phyloP scores from a whole-genome alignment of 352 stramenopile genomes.

The Peronospora belbahrii region DNA sequence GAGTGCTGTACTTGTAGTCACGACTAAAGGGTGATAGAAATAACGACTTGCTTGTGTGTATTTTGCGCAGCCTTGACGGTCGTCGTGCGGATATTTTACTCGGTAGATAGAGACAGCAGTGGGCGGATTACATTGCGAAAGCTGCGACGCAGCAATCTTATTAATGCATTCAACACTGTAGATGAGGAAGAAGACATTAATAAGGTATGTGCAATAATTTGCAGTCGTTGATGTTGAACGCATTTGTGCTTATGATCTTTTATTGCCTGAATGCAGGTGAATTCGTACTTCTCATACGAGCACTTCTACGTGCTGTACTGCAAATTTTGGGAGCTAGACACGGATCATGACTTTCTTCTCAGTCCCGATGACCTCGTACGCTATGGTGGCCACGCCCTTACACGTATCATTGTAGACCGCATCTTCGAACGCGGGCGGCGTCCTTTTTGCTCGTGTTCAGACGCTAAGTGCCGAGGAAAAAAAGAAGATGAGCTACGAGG shows the following conservation, averaged over 20 bases:
- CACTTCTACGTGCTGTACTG: conserved; percentile 99
- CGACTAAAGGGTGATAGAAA: neutral
- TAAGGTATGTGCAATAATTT: conserved; percentile 76
- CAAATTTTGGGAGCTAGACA: conserved; percentile 99
- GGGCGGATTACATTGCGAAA: conserved; percentile 94
- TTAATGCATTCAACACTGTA: conserved; percentile 92
- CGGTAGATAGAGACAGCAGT: conserved; percentile 90
- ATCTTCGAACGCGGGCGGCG: conserved; percentile 79
- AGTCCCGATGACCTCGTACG: conserved; percentile 77
- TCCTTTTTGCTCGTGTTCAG: conserved; percentile 76
- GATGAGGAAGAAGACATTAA: conserved; percentile 99
- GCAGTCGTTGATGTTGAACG: neutral
- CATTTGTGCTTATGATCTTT: neutral
- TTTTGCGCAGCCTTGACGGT: conserved; percentile 88
- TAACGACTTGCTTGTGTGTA: conserved; percentile 1
- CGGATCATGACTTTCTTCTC: conserved; percentile 83
- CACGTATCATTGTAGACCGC: conserved; percentile 81
- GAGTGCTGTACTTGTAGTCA: neutral
- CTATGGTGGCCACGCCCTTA: conserved; percentile 78
- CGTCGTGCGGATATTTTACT: conserved; percentile 92
- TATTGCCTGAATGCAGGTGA: conserved; percentile 59
- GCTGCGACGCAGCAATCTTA: conserved; percentile 90
- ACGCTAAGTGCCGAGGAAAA: conserved; percentile 71
- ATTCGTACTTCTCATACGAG: conserved; percentile 97
- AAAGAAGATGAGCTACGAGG: conserved; percentile 88